A percentile compares a stretch with the other conserved stretches of the same genome.
Conservation (phyloP, 1,284 basidiomycete species). For the Sporisorium scitamineum region DNA sequence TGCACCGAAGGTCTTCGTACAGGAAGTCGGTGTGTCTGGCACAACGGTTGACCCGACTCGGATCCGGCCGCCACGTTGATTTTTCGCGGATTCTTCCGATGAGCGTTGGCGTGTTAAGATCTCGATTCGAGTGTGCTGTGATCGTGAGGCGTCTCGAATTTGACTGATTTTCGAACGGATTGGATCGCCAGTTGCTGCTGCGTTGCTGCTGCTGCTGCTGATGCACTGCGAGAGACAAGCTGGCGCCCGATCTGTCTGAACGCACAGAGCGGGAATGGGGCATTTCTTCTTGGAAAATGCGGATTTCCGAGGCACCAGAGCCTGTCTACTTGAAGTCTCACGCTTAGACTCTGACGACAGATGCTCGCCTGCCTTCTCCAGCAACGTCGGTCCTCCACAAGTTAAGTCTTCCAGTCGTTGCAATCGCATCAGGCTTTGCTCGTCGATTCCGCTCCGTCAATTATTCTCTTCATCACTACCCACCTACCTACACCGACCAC, state of each 20-base stretch:
- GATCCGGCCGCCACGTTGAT: conserved; percentile 16
- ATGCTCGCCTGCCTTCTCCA: background rate
- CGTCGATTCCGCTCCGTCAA: background rate
- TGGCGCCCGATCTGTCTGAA: background rate
- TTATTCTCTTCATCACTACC: background rate
- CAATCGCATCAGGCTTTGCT: conserved; percentile 3
- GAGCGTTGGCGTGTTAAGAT: background rate
- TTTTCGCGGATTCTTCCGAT: conserved; percentile 28
- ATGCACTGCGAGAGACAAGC: background rate
- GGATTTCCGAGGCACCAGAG: background rate
- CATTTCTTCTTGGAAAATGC: conserved; percentile 25
- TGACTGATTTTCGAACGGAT: background rate
- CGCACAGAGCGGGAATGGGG: background rate
- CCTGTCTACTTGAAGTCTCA: background rate
- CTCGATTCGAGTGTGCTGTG: background rate
- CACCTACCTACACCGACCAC: conserved; percentile 5
- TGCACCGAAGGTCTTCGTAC: too few relatives aligned
- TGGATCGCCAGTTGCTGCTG: background rate
- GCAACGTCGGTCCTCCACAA: conserved; percentile 33
- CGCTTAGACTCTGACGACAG: background rate
- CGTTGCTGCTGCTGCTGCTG: background rate
- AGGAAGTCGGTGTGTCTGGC: too few relatives aligned
- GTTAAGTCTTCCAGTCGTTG: conserved; percentile 9
- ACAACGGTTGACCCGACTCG: conserved; percentile 3
- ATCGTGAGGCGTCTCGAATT: background rate